Percentiles rank a stretch among this genome's conserved stretches.
Evolutionary conservation across 805 yeast genomes (phyloP).

Genomic region (Sugiyamaella valdiviana): DNA sequence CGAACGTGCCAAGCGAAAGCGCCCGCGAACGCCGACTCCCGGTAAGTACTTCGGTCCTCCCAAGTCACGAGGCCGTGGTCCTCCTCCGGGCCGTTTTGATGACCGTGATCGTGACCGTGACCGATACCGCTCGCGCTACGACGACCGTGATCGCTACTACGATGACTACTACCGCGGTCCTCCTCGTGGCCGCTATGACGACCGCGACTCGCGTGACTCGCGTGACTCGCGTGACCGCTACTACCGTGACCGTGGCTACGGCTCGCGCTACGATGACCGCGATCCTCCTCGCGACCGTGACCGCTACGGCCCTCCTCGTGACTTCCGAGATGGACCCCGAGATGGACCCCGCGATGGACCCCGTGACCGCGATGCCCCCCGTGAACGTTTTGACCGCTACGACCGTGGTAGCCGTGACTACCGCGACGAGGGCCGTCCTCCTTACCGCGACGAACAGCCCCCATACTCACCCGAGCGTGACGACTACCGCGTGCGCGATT

Average conservation of each 20-base stretch:
- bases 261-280: slow-evolving; percentile 22
- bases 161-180: slow-evolving; percentile 20
- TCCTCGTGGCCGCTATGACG: slow-evolving; percentile 24
- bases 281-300: slow-evolving; percentile 10
- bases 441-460: slow-evolving; percentile 1
- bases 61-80: slow-evolving; percentile 19
- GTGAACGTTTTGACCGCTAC: slow-evolving; percentile 12
- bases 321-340: slow-evolving; percentile 5
- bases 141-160: slow-evolving; percentile 18
- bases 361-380: slow-evolving; percentile 17
- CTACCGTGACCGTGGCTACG: slow-evolving; percentile 20
- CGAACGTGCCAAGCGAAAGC: slow-evolving; percentile 40
- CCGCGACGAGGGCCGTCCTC: neutral
- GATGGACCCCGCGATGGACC: slow-evolving; percentile 12
- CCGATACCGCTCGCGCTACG: slow-evolving; percentile 18
- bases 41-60: slow-evolving; percentile 34
- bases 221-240: slow-evolving; percentile 21
- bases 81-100: slow-evolving; percentile 8
- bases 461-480: slow-evolving; percentile 1
- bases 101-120: slow-evolving; percentile 14
- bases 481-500: neutral
- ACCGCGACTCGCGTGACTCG: slow-evolving; percentile 21
- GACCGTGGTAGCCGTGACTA: slow-evolving; percentile 1
- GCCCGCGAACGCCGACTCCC: slow-evolving; percentile 35
- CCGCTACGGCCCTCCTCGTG: slow-evolving; percentile 11